A percentile compares a stretch with the other conserved stretches of the same genome.
Evolutionary conservation across 805 yeast species (phyloP).

Genomic region (Starmerella powellii): DNA sequence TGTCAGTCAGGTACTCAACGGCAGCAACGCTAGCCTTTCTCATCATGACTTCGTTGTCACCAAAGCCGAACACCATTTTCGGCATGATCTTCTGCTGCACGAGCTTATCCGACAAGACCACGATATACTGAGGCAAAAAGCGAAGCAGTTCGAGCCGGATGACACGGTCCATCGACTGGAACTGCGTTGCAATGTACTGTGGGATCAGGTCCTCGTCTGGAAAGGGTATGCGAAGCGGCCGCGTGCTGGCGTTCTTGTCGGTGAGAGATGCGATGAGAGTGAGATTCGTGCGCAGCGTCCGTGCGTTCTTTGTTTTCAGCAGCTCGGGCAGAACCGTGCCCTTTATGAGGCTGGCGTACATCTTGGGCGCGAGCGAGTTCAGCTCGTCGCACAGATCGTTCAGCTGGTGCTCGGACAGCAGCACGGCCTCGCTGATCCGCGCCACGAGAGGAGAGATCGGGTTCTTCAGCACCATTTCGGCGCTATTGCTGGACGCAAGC

Average conservation of each 20-base stretch:
- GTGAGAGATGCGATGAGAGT: conserved; percentile 2
- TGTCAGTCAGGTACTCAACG: conserved; percentile 44
- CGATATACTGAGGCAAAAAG: conserved; percentile 44
- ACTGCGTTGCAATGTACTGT: conserved; percentile 55
- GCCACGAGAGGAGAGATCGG: conserved; percentile 42
- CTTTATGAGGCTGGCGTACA: conserved; percentile 6
- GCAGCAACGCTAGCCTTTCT: conserved; percentile 70
- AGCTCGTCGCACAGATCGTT: conserved; percentile 9
- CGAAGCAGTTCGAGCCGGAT: conserved; percentile 60
- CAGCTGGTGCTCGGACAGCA: conserved; percentile 18
- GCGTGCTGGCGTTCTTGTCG: not conserved
- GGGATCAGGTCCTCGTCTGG: conserved; percentile 32
- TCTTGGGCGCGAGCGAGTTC: not conserved
- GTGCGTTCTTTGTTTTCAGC: conserved; percentile 26
- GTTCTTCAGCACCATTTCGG: conserved; percentile 28
- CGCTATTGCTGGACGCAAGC: conserved; percentile 15
- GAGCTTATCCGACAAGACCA: conserved; percentile 36
- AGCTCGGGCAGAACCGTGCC: conserved; percentile 49
- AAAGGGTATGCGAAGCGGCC: not conserved
- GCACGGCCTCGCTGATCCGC: conserved; percentile 41
- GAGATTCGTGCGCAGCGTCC: conserved; percentile 15
- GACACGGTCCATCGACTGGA: conserved; percentile 59
- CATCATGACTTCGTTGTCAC: conserved; percentile 70
- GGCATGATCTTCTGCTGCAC: conserved; percentile 60
- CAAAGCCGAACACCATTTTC: conserved; percentile 64